Percentiles rank a stretch among this genome's conserved stretches.
Conservation (phyloP, 192 early-diverging fungal species). For the Cladochytrium replicatum region DNA sequence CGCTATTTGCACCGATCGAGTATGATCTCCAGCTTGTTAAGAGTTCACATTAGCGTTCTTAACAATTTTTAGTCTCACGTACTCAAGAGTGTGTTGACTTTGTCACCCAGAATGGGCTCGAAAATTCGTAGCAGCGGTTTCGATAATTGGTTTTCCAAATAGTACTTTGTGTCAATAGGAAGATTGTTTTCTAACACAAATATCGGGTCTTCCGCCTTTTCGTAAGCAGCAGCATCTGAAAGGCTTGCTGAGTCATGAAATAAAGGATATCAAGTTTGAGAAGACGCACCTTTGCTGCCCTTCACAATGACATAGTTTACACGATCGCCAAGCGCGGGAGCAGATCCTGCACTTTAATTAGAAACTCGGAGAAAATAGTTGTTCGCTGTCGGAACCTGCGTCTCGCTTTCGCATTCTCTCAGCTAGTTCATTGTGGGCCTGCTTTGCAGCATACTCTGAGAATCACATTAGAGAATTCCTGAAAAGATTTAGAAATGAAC, state of each 20-base stretch:
- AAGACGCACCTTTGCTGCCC: conserved; percentile 47
- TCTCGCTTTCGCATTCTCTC: conserved; percentile 94
- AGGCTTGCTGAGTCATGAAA: background rate
- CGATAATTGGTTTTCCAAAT: conserved; percentile 91
- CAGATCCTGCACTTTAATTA: conserved; percentile 49
- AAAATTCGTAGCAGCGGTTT: conserved; percentile 91
- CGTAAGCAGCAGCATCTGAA: conserved; percentile 74
- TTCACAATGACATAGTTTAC: conserved; percentile 94
- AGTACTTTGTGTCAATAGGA: conserved; percentile 94
- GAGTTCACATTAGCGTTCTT: background rate
- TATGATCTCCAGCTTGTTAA: conserved; percentile 37
- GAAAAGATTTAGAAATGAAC: conserved; percentile 1
- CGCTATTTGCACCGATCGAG: conserved; percentile 64
- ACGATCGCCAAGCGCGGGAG: conserved; percentile 89
- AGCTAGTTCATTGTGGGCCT: conserved; percentile 93
- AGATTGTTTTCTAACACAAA: conserved; percentile 98
- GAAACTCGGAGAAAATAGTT: background rate
- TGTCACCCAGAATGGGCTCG: conserved; percentile 90
- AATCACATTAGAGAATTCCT: background rate
- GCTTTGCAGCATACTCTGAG: conserved; percentile 83
- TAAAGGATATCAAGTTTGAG: background rate
- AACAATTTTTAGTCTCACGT: conserved; percentile 21
- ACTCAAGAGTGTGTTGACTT: conserved; percentile 65
- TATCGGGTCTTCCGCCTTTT: conserved; percentile 96
- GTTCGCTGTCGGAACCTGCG: conserved; percentile 36